phyloP scores from a whole-genome alignment of 768 basidiomycete species.

The Rhodotorula taiwanensis region DNA sequence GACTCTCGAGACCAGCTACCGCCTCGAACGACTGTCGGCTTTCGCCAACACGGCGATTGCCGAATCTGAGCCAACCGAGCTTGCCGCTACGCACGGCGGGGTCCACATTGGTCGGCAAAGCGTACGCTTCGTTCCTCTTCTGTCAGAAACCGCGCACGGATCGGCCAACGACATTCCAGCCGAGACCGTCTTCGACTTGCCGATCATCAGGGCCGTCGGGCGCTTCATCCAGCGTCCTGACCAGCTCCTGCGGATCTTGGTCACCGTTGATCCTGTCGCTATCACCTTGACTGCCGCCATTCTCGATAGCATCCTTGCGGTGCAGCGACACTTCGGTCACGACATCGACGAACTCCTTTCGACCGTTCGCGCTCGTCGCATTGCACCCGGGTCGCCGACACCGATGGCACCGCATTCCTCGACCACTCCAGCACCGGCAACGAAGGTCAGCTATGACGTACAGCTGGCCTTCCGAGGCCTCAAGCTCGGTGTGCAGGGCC shows the following conservation, averaged over 20 bases:
- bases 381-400: not conserved
- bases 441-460: slow-evolving; percentile 11
- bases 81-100: slow-evolving; percentile 12
- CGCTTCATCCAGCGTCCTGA: not conserved
- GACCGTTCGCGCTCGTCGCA: slow-evolving; percentile 48
- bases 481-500: slow-evolving; percentile 67
- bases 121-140: slow-evolving; percentile 28
- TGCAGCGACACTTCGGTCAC: slow-evolving; percentile 82
- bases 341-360: slow-evolving; percentile 73
- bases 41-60: not conserved
- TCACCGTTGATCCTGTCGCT: slow-evolving; percentile 62
- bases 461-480: slow-evolving; percentile 60
- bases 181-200: slow-evolving; percentile 7
- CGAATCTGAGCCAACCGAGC: not conserved
- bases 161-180: not conserved
- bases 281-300: slow-evolving; percentile 71
- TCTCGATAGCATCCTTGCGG: slow-evolving; percentile 72
- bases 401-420: not conserved
- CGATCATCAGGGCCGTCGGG: slow-evolving; percentile 4
- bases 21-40: slow-evolving; percentile 8
- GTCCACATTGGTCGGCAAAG: slow-evolving; percentile 30
- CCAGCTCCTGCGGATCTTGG: slow-evolving; percentile 52
- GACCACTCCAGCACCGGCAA: too few relatives aligned
- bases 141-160: not conserved
- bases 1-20: slow-evolving; percentile 33